phyloP scores from a whole-genome alignment of 1,139 yeast genomes.

The Saccharomyces hybrid region DNA sequence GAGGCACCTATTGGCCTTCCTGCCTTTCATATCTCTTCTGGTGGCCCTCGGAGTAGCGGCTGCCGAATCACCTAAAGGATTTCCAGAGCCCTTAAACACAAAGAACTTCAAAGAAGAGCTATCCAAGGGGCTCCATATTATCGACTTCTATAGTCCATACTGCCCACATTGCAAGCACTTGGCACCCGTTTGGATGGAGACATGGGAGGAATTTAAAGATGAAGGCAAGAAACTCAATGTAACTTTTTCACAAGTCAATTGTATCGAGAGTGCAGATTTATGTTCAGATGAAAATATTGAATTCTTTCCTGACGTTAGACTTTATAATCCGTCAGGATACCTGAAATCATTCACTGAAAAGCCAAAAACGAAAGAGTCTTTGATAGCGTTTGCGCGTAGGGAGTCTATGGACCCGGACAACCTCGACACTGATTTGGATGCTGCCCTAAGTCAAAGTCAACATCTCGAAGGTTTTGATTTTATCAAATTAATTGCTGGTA shows the following conservation, averaged over 20 bases:
- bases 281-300: conserved; percentile 53
- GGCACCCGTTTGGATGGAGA: conserved; percentile 58
- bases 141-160: conserved; percentile 63
- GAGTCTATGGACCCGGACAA: conserved; percentile 42
- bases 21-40: not conserved
- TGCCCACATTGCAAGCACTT: conserved; percentile 62
- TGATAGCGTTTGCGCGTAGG: conserved; percentile 47
- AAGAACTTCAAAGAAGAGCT: conserved; percentile 40
- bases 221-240: conserved; percentile 39
- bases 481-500: conserved; percentile 41
- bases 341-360: conserved; percentile 40
- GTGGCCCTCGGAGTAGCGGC: not conserved
- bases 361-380: conserved; percentile 41
- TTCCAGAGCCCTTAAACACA: conserved; percentile 31
- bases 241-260: conserved; percentile 61
- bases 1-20: not conserved
- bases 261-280: conserved; percentile 64
- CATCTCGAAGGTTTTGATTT: conserved; percentile 20
- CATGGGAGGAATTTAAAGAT: conserved; percentile 41
- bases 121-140: conserved; percentile 44
- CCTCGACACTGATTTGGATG: conserved; percentile 25
- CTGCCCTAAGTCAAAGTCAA: conserved; percentile 19
- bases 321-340: conserved; percentile 49
- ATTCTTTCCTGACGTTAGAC: conserved; percentile 51
- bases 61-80: conserved; percentile 9